phyloP scores from a whole-genome alignment of 805 yeast species.

The Lipomyces sp. region DNA sequence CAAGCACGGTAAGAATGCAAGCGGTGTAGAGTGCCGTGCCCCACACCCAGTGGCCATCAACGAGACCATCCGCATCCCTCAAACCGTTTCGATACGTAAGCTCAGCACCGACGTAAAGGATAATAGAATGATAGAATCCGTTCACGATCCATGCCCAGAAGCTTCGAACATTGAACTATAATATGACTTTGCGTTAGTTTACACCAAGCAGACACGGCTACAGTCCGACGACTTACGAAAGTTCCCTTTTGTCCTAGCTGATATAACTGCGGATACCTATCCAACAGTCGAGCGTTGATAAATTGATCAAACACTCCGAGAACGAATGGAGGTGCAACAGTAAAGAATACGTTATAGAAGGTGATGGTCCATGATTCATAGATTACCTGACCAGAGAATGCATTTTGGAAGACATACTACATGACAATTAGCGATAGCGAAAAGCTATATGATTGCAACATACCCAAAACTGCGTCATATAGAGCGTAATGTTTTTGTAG shows the following conservation, averaged over 20 bases:
- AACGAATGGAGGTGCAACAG: conserved; percentile 94
- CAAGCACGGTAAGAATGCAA: conserved; percentile 84
- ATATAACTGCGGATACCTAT: conserved; percentile 90
- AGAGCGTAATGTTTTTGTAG: conserved; percentile 92
- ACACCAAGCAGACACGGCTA: background rate
- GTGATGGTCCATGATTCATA: conserved; percentile 98
- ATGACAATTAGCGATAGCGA: background rate
- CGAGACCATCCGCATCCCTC: conserved; percentile 63
- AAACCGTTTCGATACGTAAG: conserved; percentile 72
- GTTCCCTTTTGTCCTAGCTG: conserved; percentile 86
- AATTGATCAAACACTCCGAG: conserved; percentile 97
- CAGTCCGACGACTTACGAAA: conserved; percentile 50
- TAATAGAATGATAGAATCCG: conserved; percentile 91
- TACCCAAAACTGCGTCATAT: conserved; percentile 96
- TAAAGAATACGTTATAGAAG: conserved; percentile 89
- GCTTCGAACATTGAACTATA: conserved; percentile 74
- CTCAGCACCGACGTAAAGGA: conserved; percentile 74
- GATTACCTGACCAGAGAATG: conserved; percentile 92
- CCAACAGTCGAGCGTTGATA: conserved; percentile 85
- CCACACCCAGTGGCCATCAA: conserved; percentile 92
- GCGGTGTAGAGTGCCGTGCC: conserved; percentile 89
- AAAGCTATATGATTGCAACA: background rate
- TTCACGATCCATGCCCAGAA: conserved; percentile 98
- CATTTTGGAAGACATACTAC: conserved; percentile 79
- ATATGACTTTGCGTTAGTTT: background rate